Percentiles rank a stretch among this genome's conserved stretches.
Conservation (phyloP, 2,329 filamentous ascomycete genomes). For the Plectosphaerella sp. region DNA sequence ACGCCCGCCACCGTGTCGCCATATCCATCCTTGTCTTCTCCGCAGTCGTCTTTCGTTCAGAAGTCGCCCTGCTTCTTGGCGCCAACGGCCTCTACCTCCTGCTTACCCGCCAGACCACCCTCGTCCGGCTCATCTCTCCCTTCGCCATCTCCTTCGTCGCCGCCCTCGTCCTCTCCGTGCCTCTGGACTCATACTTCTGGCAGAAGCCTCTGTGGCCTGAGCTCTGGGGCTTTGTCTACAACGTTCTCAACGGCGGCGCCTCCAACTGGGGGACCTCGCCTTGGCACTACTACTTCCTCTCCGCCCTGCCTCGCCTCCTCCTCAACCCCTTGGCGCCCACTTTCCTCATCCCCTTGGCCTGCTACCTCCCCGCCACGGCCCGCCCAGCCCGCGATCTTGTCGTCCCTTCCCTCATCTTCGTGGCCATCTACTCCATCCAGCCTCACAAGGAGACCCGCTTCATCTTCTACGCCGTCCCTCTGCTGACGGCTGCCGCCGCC, state of each 20-base stretch:
- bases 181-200: constrained; percentile 92
- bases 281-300: constrained; percentile 81
- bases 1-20: constrained; percentile 53
- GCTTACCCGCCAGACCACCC: constrained; percentile 44
- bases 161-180: constrained; percentile 65
- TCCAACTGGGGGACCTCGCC: constrained; percentile 84
- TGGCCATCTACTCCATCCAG: constrained; percentile 77
- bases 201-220: constrained; percentile 86
- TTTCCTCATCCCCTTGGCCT: constrained; percentile 49
- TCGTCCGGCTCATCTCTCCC: constrained; percentile 57
- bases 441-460: constrained; percentile 97
- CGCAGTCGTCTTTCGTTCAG: constrained; percentile 82
- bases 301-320: constrained; percentile 75
- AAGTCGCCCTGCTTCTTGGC: constrained; percentile 76
- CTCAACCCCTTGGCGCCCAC: constrained; percentile 69
- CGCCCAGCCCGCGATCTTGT: constrained; percentile 45
- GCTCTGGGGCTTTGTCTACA: constrained; percentile 83
- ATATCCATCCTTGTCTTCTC: constrained; percentile 75
- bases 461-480: constrained; percentile 81
- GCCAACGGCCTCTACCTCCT: constrained; percentile 65
- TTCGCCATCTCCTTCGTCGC: constrained; percentile 61
- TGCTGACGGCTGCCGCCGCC: constrained; percentile 73
- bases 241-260: constrained; percentile 78
- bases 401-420: constrained; percentile 66
- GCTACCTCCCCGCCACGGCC: constrained; percentile 41